Evolutionary conservation across 2,329 filamentous ascomycete genomes (phyloP), one percentile per base, ranked within the genome.

Genomic region (Ilyonectria sp.): DNA sequence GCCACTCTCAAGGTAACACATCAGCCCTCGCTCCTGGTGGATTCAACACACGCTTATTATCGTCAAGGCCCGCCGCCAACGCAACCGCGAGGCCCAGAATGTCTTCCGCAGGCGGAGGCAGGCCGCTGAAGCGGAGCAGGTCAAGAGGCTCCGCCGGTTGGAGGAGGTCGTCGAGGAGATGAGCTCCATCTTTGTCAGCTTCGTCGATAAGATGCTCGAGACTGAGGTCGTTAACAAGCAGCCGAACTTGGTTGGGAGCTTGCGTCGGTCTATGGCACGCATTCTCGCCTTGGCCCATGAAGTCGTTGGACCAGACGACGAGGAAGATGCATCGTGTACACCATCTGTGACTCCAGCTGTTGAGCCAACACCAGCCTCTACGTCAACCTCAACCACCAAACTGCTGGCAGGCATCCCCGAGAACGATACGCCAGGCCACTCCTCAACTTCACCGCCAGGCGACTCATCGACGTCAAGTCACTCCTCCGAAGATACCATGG

Each of bases 41-140:
- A 43, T 43, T n/a, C 6, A 37, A 6, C n/a, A 23, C 21, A 35
- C 37, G 9, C 56, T 46, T 21, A 35, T 23, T 21, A 40, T 70
- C 15, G 3, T 33, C 33, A 53, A 77, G 75, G 72, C 72, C 55
- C 75, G 75, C 37, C 72, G 75, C 52, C 69, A 77, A 54, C 73
- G 76, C 50, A 77, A 77, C 55, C 75, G 75, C 50, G 72, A 77
- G 67, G 75, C 75, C 26, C 75, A 77, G 61, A 76, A 75, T 52
- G 72, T 75, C 62, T 77, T 75, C 50, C 75, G 75, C 62, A 65
- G 69, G 15, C 74, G 75, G 11, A 71, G 73, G 29, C 75, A 75
- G 53, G 74, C 74, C 19, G 75, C 75, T 11, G 76, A 77, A 31
- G 74, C 69, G 6, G 73, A 73, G 17, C 75, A 77, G 63, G 66